Base-by-base conservation (phyloP, 73 alveolate genomes). In the Blepharisma japonicum region DNA sequence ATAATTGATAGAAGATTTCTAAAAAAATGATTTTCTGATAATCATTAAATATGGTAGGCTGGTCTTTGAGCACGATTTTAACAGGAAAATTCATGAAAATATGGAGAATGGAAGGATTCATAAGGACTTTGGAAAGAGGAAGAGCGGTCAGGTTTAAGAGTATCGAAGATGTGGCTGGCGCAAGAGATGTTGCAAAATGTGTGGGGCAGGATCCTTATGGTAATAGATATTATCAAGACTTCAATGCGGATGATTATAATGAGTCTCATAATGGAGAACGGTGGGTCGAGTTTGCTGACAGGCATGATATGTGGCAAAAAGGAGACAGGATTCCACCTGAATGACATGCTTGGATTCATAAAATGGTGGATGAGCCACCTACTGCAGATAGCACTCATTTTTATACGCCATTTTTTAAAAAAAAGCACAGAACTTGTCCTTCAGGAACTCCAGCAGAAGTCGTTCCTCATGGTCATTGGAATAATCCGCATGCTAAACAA, bases 271-370 rank as follows among this genome's bases (percentile, higher is more conserved):
- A 9, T 9, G 77, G 79, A 27, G 74, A 87, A 71, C 78, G 95
- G 70, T 88, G 95, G 95, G 90, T 88, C n/a, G 95, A 88, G 83
- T 85, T 76, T 66, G 81, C 92, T 32, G 95, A 88, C 72, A 70
- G 78, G 70, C 79, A 78, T 27, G 78, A 88, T 20, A 83, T 86
- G 90, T 71, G 25, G 21, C 77, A 68, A n/a, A 45, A 50, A 9
- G 79, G 81, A 20, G 80, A 81, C 71, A 88, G 80, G 81, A 68
- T 88, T 45, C 83, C 89, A 18, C 95, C 95, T 6, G 95, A 77
- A 50, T 88, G 95, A 92, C 95, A 88, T 55, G 95, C 92, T 47
- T 88, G 95, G 92, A 68, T 88, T 53, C 86, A 77, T 54, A 83
- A 81, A 50, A 47, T 25, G 45, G 79, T 78, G 21, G 95, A 88